Conservation (phyloP, 352 stramenopile genomes). For the Globisporangium yorkense region DNA sequence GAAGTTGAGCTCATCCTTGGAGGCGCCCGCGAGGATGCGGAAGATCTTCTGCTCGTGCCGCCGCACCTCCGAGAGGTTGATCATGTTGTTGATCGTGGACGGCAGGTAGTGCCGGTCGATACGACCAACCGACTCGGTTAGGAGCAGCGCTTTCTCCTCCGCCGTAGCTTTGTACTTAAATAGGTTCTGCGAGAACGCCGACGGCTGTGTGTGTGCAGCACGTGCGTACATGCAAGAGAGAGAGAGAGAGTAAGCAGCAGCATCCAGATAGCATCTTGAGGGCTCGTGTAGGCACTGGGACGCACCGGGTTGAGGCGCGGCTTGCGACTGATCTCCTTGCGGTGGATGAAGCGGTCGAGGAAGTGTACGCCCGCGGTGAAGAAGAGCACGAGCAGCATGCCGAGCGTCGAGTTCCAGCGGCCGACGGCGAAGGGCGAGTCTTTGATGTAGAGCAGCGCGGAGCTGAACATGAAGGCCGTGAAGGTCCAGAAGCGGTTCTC, state of each 20-base stretch:
- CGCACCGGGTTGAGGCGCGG: constrained; percentile 41
- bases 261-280: too few species aligned
- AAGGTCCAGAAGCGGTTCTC: constrained; percentile 97
- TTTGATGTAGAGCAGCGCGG: constrained; percentile 90
- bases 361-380: constrained; percentile 80
- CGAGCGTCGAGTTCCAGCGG: constrained; percentile 62
- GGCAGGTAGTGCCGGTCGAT: constrained; percentile 84
- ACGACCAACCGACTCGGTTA: constrained; percentile 61
- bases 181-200: constrained; percentile 62
- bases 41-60: constrained; percentile 94
- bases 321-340: constrained; percentile 63
- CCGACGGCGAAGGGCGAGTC: constrained; percentile 89
- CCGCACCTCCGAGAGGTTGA: constrained; percentile 77
- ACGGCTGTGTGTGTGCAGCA: constrained; percentile 18
- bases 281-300: background rate
- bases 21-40: constrained; percentile 91
- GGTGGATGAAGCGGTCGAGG: constrained; percentile 77
- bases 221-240: background rate
- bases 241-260: background rate
- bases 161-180: constrained; percentile 81
- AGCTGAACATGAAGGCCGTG: constrained; percentile 90
- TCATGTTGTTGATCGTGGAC: constrained; percentile 87
- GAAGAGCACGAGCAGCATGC: constrained; percentile 67
- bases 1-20: constrained; percentile 96
- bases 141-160: constrained; percentile 69